These are phyloP conservation scores for Pinus albicaulis DNA, from an alignment of 75 land plant species.

Conservation along the genomic window DNA sequence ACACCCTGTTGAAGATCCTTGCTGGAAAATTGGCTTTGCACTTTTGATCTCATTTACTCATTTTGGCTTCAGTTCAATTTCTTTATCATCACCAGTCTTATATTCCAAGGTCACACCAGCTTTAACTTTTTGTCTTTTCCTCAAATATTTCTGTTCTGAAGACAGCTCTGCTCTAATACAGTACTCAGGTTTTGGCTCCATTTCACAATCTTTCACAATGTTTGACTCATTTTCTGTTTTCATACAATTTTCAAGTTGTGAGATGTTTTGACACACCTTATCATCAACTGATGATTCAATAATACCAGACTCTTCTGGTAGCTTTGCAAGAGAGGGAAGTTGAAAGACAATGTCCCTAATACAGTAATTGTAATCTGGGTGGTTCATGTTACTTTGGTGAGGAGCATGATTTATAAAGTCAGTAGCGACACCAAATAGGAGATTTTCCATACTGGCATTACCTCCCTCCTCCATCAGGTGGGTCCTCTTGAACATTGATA, in stretches of 20 bases:
- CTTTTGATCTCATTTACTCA: conserved; percentile 1
- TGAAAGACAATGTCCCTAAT: conserved; percentile 94
- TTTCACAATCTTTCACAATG: background rate
- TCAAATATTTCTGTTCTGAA: conserved; percentile 4
- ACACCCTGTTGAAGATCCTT: conserved; percentile 12
- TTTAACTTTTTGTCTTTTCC: background rate
- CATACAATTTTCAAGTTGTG: too few relatives aligned
- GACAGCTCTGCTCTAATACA: background rate
- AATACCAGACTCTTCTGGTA: conserved; percentile 13
- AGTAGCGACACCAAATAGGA: too few relatives aligned
- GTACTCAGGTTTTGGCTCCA: background rate
- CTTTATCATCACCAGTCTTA: conserved; percentile 1
- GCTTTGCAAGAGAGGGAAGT: conserved; percentile 39
- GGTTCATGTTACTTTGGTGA: conserved; percentile 15
- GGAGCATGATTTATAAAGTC: too few relatives aligned
- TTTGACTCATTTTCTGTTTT: conserved; percentile 4
- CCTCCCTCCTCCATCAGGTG: too few relatives aligned
- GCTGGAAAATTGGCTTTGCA: background rate
- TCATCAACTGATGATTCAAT: background rate
- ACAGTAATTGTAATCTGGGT: conserved; percentile 87
- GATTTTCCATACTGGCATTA: too few relatives aligned
- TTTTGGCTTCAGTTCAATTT: background rate
- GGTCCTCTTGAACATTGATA: too few relatives aligned
- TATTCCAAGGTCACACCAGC: background rate
- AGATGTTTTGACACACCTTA: background rate